These are phyloP conservation scores for Xylaria sp. DNA, from an alignment of 2,329 filamentous ascomycete genomes.

Conservation along the genomic window DNA sequence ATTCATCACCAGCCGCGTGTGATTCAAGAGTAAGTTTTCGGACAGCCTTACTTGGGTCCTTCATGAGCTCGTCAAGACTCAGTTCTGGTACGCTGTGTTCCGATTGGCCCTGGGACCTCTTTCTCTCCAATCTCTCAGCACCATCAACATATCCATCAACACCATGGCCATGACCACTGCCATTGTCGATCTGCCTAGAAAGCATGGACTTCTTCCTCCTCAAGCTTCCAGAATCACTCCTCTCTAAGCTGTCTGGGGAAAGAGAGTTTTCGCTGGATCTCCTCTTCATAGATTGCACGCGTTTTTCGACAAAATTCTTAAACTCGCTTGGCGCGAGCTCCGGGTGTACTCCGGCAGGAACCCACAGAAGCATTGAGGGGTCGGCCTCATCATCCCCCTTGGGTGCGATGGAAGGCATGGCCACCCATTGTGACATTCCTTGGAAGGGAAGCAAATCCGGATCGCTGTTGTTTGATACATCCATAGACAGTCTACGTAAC, in stretches of 20 bases:
- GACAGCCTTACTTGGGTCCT: constrained; percentile 75
- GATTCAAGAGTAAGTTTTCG: constrained; percentile 68
- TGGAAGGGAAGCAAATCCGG: constrained; percentile 79
- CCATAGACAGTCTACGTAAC: constrained; percentile 92
- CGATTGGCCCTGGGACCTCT: constrained; percentile 62
- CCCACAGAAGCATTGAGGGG: constrained; percentile 89
- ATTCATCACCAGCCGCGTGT: constrained; percentile 49
- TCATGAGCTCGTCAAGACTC: constrained; percentile 81
- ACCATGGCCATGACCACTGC: constrained; percentile 58
- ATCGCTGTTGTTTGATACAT: constrained; percentile 74
- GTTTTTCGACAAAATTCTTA: constrained; percentile 93
- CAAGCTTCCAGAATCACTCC: constrained; percentile 66
- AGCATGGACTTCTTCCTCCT: constrained; percentile 94
- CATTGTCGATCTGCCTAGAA: constrained; percentile 85
- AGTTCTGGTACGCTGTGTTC: constrained; percentile 62
- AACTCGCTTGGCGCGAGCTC: constrained; percentile 96
- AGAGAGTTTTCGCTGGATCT: constrained; percentile 76
- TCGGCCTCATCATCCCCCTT: constrained; percentile 80
- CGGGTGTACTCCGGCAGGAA: constrained; percentile 90
- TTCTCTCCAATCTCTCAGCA: constrained; percentile 77
- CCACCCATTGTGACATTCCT: constrained; percentile 65
- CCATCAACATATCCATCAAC: constrained; percentile 78
- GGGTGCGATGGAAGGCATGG: constrained; percentile 75
- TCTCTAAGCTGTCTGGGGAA: constrained; percentile 60
- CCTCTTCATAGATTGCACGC: constrained; percentile 86